Evolutionary conservation across 768 basidiomycete species (phyloP), one percentile per base, ranked within the genome.

Genomic region (Collybia mongolica): DNA sequence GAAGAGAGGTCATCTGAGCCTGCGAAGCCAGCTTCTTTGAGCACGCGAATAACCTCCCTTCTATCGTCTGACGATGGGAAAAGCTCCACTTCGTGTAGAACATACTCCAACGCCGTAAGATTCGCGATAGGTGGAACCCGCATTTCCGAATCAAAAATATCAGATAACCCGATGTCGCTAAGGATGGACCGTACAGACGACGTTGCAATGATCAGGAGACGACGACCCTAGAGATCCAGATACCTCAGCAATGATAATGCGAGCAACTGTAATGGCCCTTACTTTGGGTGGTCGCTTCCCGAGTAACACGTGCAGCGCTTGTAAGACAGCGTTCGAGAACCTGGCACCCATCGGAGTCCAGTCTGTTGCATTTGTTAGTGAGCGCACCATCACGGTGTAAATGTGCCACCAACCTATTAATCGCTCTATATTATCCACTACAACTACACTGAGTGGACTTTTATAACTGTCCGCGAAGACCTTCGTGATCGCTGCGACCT

Each of bases 281-380:
- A 92, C 93, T 80, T 97, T 97, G 0, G 97, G 97, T 38, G 97
- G 97, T 52, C 90, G 80, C 54, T 91, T 86, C 39, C 82, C 83
- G 53, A 98, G 83, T 20, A 99, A 74, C 0, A 98, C 95, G 44
- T 97, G 73, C 15, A 99, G 70, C 0, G 95, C 78, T 66, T 98
- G 97, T 19, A 99, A 74, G 4, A 98, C 92, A 6, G 86, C 75
- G 65, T 98, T 98, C 1, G 96, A 98, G 72, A 98, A 99, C 42
- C 94, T 79, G n/a, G 88, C 91, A 2, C 96, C 96, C 70, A 99
- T 87, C 3, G 95, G 93, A 5, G 93, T 94, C 90, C 93, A 99
- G 56, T 98, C 96, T 94, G 52, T 11, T 24, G 29, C 22, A 9
- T 40, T 36, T 3, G 41, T 56, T n/a, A 46, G 37, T 12, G 19